phyloP scores from a whole-genome alignment of 768 basidiomycete species.

The Boletus subparvulus region DNA sequence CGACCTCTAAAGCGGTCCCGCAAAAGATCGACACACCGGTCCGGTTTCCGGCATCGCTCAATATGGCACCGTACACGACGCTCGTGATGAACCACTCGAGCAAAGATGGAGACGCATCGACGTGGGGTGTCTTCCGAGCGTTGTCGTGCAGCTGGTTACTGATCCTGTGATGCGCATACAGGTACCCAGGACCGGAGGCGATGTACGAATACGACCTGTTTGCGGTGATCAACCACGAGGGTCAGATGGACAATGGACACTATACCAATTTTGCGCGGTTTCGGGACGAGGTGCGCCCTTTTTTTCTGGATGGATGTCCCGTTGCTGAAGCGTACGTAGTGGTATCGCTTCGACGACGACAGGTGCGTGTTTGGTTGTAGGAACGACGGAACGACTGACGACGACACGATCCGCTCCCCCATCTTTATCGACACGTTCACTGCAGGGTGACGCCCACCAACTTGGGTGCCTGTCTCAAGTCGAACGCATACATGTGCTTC shows the following conservation, averaged over 20 bases:
- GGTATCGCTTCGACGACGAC: slow-evolving; percentile 95
- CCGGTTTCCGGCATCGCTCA: slow-evolving; percentile 77
- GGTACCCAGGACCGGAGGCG: slow-evolving; percentile 55
- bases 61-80: slow-evolving; percentile 88
- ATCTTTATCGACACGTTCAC: neutral
- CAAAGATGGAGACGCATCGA: slow-evolving; percentile 38
- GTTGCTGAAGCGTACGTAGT: slow-evolving; percentile 42
- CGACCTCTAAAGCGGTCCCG: slow-evolving; percentile 65
- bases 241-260: slow-evolving; percentile 91
- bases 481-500: slow-evolving; percentile 92
- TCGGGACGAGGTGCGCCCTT: slow-evolving; percentile 72
- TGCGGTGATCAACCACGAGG: slow-evolving; percentile 92
- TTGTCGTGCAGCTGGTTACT: neutral
- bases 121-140: slow-evolving; percentile 22
- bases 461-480: slow-evolving; percentile 63
- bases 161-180: slow-evolving; percentile 15
- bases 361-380: slow-evolving; percentile 51
- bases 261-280: slow-evolving; percentile 87
- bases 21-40: slow-evolving; percentile 85
- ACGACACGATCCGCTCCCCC: neutral
- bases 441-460: slow-evolving; percentile 69
- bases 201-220: slow-evolving; percentile 91
- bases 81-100: slow-evolving; percentile 51
- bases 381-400: neutral
- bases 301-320: neutral